Evolutionary conservation across 1,284 basidiomycete genomes (phyloP).

Genomic region (Ceratobasidium sp.): DNA sequence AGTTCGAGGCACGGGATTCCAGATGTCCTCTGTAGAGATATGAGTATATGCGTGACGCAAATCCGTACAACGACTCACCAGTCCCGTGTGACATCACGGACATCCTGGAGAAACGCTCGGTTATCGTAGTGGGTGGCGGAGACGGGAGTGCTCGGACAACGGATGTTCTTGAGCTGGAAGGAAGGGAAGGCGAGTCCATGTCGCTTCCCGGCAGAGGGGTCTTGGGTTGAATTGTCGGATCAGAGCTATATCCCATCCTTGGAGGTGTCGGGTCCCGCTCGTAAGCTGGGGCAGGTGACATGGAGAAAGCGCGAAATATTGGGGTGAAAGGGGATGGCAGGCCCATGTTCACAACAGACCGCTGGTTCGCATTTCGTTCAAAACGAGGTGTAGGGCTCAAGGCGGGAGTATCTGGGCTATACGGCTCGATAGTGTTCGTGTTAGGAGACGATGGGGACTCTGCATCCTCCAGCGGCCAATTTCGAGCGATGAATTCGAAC

Average conservation of each 20-base stretch:
- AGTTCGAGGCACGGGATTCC: neutral
- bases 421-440: neutral
- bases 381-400: neutral
- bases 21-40: neutral
- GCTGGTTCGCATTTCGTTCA: neutral
- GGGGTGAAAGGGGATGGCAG: conserved; percentile 11
- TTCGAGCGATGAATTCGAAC: conserved; percentile 35
- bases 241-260: neutral
- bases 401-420: neutral
- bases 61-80: neutral
- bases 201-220: neutral
- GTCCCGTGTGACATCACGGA: neutral
- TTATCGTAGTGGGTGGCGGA: neutral
- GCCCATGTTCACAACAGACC: conserved; percentile 4
- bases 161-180: neutral
- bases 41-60: conserved; percentile 10
- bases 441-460: neutral
- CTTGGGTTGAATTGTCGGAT: neutral
- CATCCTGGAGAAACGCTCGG: conserved; percentile 10
- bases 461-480: conserved; percentile 2
- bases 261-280: conserved; percentile 8
- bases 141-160: conserved; percentile 15
- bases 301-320: conserved; percentile 9
- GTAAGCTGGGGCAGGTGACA: conserved; percentile 24
- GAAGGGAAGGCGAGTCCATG: neutral